phyloP scores from a whole-genome alignment of 352 stramenopile genomes.

The Globisporangium camurandrum region DNA sequence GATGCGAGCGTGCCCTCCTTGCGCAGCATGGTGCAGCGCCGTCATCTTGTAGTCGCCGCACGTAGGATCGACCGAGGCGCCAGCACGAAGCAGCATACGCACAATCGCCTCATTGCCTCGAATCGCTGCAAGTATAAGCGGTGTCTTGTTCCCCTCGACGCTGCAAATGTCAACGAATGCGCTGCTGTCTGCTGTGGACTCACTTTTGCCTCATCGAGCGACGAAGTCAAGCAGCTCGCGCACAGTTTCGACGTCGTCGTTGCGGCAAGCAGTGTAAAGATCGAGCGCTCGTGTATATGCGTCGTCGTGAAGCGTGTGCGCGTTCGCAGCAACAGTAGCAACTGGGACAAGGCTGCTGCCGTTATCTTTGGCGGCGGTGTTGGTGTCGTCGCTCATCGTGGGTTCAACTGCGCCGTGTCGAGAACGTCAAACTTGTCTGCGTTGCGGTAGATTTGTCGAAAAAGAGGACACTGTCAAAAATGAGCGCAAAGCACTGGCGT shows the following conservation, averaged over 20 bases:
- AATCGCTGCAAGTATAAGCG: not conserved
- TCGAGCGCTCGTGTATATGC: not conserved
- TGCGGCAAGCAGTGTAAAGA: not conserved
- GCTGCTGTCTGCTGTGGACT: not conserved
- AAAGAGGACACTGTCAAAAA: no score
- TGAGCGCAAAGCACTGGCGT: no score
- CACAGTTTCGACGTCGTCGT: not conserved
- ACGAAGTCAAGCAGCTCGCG: not conserved
- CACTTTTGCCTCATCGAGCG: not conserved
- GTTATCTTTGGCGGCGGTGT: not conserved
- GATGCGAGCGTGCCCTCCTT: not conserved
- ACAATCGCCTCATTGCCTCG: not conserved
- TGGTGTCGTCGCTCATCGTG: no score
- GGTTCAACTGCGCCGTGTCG: no score
- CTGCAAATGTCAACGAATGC: not conserved
- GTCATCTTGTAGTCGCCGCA: not conserved
- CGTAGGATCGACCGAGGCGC: not conserved
- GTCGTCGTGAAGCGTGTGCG: not conserved
- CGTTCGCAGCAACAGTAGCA: not conserved
- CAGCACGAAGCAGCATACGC: not conserved
- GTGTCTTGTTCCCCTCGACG: not conserved
- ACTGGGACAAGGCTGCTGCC: not conserved
- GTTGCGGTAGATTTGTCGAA: no score
- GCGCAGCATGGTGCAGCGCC: not conserved
- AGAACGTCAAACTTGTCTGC: no score